A percentile compares a stretch with the other conserved stretches of the same genome.
Conservation (phyloP, 306 rosid species). For the Cicer yamashitae region DNA sequence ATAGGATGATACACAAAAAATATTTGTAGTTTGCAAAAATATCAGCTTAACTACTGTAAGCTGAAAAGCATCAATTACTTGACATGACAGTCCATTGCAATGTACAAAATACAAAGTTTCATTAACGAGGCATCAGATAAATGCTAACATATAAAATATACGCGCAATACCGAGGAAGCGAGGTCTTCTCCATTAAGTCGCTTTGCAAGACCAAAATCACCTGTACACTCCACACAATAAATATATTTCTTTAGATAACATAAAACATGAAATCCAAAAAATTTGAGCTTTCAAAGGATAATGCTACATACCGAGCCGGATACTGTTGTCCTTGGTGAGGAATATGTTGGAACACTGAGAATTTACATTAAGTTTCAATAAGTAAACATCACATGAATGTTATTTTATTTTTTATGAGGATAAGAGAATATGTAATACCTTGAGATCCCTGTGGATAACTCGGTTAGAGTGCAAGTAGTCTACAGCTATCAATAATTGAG, state of each 20-base stretch:
- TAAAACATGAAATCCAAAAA: conserved; percentile 38
- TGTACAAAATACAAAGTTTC: conserved; percentile 8
- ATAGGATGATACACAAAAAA: not conserved
- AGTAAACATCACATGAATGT: conserved; percentile 26
- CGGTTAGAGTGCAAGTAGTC: conserved; percentile 94
- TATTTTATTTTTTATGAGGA: not conserved
- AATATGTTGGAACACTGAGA: conserved; percentile 94
- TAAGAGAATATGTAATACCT: conserved; percentile 59
- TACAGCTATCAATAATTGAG: conserved; percentile 83
- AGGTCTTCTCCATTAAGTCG: conserved; percentile 79
- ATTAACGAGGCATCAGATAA: conserved; percentile 7
- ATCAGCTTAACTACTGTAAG: conserved; percentile 22
- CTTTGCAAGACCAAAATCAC: conserved; percentile 96
- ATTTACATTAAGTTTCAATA: conserved; percentile 43
- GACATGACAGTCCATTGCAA: conserved; percentile 11
- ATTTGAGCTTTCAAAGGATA: conserved; percentile 42
- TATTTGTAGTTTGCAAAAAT: conserved; percentile 7
- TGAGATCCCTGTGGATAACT: conserved; percentile 89
- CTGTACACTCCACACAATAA: conserved; percentile 54
- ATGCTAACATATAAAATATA: conserved; percentile 33
- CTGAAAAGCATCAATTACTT: conserved; percentile 31
- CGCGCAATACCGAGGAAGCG: conserved; percentile 71
- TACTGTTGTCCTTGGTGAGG: conserved; percentile 78
- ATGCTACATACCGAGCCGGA: conserved; percentile 75
- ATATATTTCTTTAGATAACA: conserved; percentile 42